Base-by-base conservation (phyloP, 2,329 filamentous ascomycete genomes). In the Calonectria crousiana region DNA sequence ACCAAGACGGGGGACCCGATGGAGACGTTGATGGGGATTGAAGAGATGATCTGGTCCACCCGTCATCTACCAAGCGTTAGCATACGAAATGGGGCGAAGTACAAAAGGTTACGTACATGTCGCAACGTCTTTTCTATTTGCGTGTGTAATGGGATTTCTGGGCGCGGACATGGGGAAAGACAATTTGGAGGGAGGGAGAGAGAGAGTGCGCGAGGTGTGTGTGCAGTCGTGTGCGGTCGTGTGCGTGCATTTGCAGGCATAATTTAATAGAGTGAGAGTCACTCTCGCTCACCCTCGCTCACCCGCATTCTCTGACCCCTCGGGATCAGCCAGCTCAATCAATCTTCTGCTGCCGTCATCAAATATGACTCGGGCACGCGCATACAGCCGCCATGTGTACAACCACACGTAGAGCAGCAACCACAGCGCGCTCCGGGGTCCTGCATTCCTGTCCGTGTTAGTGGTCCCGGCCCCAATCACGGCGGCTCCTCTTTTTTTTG, bases 21-120 rank as follows among this genome's bases (percentile, higher is more conserved):
- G 77, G 74, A 64, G 71, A 56, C 67, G 58, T 65, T 53, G 71
- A 73, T 73, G 66, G 71, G 60, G 71, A 69, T 73, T 60, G 71
- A 56, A 72, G 71, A 79, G 69, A 78, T 80, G 74, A 79, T 79
- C 69, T 18, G 78, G 73, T 77, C 78, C 78, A 80, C 78, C 75
- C 70, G 67, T 77, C 76, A 77, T 80, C 78, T 79, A 67, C 66
- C 28, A 44, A 51, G 38, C 23, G 28, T 23, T 34, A 34, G 28
- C 67, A 71, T 74, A 69, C 67, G 53, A 78, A 73, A 76, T 73
- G 66, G 75, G 75, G 66, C 69, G 73, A 74, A 72, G 62, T 73
- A 74, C 71, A 62, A 62, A 62, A 41, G 67, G 69, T 65, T 67
- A 56, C 71, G 69, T 65, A 52, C 56, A 38, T 60, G 32, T 20